Percentiles rank a stretch among this genome's conserved stretches.
Conservation (phyloP, 306 rosid species). For the Trifolium repens region DNA sequence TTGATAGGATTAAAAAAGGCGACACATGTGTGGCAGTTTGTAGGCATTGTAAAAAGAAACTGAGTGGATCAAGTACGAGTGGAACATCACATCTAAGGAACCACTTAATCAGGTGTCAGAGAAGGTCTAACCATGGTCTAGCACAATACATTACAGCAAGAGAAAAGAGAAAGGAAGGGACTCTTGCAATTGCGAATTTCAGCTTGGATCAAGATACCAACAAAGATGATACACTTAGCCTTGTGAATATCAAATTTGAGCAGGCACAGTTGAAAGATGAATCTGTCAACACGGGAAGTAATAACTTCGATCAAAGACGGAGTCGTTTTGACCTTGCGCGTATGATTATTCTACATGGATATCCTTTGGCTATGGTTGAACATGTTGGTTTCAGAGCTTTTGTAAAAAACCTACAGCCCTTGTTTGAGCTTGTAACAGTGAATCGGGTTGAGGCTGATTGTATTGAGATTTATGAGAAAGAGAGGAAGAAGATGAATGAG, state of each 20-base stretch:
- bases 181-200: constrained; percentile 67
- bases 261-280: constrained; percentile 85
- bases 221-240: constrained; percentile 73
- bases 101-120: constrained; percentile 93
- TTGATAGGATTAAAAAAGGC: constrained; percentile 92
- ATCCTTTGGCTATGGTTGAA: constrained; percentile 94
- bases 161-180: constrained; percentile 86
- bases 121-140: constrained; percentile 74
- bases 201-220: constrained; percentile 74
- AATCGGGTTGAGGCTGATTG: constrained; percentile 92
- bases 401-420: constrained; percentile 90
- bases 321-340: constrained; percentile 97
- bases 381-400: constrained; percentile 92
- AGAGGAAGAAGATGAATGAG: constrained; percentile 88
- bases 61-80: constrained; percentile 97
- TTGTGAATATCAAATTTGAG: constrained; percentile 87
- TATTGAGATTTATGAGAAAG: constrained; percentile 80
- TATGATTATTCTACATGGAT: constrained; percentile 95
- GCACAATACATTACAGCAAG: constrained; percentile 68
- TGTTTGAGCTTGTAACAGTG: constrained; percentile 79
- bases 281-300: constrained; percentile 49
- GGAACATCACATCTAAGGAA: constrained; percentile 99
- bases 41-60: constrained; percentile 95
- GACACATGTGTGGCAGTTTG: constrained; percentile 91
- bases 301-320: constrained; percentile 84